phyloP scores from a whole-genome alignment of 2,329 filamentous ascomycete species.

The Colletotrichum cuscutae region DNA sequence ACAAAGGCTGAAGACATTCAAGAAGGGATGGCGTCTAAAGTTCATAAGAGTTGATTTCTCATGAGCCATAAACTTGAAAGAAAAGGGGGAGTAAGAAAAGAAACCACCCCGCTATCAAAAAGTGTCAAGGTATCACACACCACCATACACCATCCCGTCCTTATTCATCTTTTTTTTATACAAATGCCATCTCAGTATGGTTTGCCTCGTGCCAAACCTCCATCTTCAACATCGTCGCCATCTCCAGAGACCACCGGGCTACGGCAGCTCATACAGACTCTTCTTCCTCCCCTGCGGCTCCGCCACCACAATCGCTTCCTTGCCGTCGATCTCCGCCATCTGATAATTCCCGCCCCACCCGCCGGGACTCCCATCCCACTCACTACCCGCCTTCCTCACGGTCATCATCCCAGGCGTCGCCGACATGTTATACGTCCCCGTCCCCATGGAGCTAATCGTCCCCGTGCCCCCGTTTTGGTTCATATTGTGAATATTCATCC shows the following conservation, averaged over 20 bases:
- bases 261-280: conserved; percentile 30
- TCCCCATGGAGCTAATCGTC: conserved; percentile 30
- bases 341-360: conserved; percentile 14
- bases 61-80: conserved; percentile 15
- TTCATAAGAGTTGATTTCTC: conserved; percentile 15
- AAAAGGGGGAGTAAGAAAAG: not conserved
- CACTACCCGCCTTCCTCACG: conserved; percentile 13
- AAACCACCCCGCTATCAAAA: conserved; percentile 3
- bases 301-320: conserved; percentile 15
- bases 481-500: conserved; percentile 16
- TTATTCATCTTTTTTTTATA: not conserved
- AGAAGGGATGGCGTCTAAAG: not conserved
- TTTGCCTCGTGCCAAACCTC: not conserved
- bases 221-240: not conserved
- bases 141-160: not conserved
- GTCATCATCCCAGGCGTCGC: not conserved
- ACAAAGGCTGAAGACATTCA: too few species aligned
- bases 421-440: conserved; percentile 12
- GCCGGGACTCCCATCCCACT: conserved; percentile 24
- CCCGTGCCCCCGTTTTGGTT: conserved; percentile 8
- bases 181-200: not conserved
- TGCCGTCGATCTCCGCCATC: conserved; percentile 31
- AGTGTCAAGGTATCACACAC: conserved; percentile 8
- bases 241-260: not conserved
- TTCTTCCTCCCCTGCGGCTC: conserved; percentile 20